Conservation (phyloP, 495 filamentous ascomycete genomes). For the Bacidia rubella region DNA sequence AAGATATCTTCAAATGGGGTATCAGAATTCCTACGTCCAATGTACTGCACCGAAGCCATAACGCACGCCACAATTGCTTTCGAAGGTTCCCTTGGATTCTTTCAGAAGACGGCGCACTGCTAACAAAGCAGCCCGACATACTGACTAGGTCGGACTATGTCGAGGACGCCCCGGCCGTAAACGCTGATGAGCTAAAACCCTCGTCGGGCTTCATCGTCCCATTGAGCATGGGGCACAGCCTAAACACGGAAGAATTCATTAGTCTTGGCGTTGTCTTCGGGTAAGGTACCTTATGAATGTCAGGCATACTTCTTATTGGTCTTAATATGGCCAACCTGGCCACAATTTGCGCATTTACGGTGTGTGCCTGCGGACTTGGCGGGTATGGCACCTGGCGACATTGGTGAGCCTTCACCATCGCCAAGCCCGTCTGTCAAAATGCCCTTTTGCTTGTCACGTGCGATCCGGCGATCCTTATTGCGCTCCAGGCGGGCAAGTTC, state of each 20-base stretch:
- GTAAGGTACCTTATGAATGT: slow-evolving; percentile 1
- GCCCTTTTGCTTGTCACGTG: slow-evolving; percentile 81
- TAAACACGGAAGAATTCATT: slow-evolving; percentile 20
- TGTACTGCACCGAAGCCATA: no score
- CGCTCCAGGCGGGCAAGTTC: slow-evolving; percentile 72
- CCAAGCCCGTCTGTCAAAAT: slow-evolving; percentile 32
- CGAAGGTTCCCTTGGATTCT: no score
- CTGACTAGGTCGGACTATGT: slow-evolving; percentile 1
- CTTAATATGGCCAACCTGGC: slow-evolving; percentile 91
- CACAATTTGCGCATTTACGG: slow-evolving; percentile 94
- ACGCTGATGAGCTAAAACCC: slow-evolving; percentile 36
- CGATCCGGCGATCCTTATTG: slow-evolving; percentile 82
- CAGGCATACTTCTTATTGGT: slow-evolving; percentile 97
- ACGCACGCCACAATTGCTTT: no score
- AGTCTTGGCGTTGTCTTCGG: background rate
- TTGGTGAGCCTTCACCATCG: slow-evolving; percentile 27
- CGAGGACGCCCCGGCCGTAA: slow-evolving; percentile 35
- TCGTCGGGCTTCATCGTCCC: slow-evolving; percentile 67
- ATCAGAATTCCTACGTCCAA: no score
- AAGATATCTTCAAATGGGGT: no score
- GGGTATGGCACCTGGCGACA: slow-evolving; percentile 36
- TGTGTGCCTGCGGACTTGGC: slow-evolving; percentile 47
- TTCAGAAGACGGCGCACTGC: no score
- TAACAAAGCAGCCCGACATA: no score
- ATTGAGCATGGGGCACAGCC: slow-evolving; percentile 83